phyloP scores from a whole-genome alignment of 306 rosid genomes.

The Sphenostylis stenocarpa region DNA sequence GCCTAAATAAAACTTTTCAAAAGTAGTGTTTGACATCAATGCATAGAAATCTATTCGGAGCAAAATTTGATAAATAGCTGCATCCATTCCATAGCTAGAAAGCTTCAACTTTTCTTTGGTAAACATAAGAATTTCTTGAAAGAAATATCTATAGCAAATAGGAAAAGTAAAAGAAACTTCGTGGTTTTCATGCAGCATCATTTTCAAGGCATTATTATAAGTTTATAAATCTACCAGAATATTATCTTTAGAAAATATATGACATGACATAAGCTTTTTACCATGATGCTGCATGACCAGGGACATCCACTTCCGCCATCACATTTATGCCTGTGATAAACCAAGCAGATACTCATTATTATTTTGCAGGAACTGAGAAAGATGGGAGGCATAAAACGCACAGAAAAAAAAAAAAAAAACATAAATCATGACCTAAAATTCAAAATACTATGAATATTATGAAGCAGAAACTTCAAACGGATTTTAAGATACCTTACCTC shows the following conservation, averaged over 20 bases:
- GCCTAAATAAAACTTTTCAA: not conserved
- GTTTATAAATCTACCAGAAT: not conserved
- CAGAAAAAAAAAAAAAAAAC: not conserved
- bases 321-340: constrained; percentile 79
- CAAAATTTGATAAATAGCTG: not conserved
- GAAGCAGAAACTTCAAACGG: constrained; percentile 31
- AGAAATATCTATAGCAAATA: constrained; percentile 2
- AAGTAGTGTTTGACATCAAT: not conserved
- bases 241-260: constrained; percentile 20
- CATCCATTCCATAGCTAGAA: not conserved
- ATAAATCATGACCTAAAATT: not conserved
- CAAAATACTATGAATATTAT: constrained; percentile 8
- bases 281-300: constrained; percentile 96
- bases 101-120: not conserved
- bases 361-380: constrained; percentile 3
- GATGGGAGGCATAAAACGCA: constrained; percentile 28
- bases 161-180: not conserved
- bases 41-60: not conserved
- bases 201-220: not conserved
- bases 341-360: constrained; percentile 22
- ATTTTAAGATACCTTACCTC: constrained; percentile 63
- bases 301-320: constrained; percentile 97
- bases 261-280: constrained; percentile 43
- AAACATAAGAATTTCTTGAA: constrained; percentile 1
- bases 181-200: not conserved